Evolutionary conservation across 768 basidiomycete species (phyloP).

Genomic region (Lentinula aciculospora): DNA sequence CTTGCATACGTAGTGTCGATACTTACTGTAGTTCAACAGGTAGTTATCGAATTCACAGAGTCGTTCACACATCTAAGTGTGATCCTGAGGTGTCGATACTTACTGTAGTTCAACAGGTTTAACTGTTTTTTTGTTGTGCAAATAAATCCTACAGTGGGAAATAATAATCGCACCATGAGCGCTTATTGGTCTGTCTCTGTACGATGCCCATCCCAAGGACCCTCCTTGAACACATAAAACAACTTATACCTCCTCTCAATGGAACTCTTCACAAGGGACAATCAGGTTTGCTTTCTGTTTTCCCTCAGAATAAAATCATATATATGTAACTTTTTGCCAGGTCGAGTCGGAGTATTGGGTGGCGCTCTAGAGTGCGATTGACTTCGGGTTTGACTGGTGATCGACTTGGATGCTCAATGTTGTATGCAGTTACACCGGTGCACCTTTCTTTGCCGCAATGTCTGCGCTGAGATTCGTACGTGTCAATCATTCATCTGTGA

Average conservation of each 20-base stretch:
- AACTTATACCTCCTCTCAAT: slow-evolving; percentile 87
- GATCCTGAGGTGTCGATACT: no score
- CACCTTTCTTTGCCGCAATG: slow-evolving; percentile 93
- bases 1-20: no score
- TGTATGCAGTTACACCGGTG: slow-evolving; percentile 80
- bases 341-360: slow-evolving; percentile 90
- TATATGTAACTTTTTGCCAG: slow-evolving; percentile 32
- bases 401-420: background rate
- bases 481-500: no score
- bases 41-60: no score
- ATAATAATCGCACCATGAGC: background rate
- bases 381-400: background rate
- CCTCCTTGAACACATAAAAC: slow-evolving; percentile 67
- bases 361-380: slow-evolving; percentile 79
- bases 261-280: slow-evolving; percentile 92
- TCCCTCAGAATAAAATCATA: background rate
- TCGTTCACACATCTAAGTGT: no score
- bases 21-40: no score
- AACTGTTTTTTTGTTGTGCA: no score
- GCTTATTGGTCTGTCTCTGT: background rate
- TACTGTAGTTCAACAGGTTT: no score
- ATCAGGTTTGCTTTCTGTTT: slow-evolving; percentile 45
- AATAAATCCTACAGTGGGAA: no score
- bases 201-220: slow-evolving; percentile 57
- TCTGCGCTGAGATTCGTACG: slow-evolving; percentile 80